phyloP scores from a whole-genome alignment of 2,329 filamentous ascomycete species.

The Colletotrichum sansevieriae region DNA sequence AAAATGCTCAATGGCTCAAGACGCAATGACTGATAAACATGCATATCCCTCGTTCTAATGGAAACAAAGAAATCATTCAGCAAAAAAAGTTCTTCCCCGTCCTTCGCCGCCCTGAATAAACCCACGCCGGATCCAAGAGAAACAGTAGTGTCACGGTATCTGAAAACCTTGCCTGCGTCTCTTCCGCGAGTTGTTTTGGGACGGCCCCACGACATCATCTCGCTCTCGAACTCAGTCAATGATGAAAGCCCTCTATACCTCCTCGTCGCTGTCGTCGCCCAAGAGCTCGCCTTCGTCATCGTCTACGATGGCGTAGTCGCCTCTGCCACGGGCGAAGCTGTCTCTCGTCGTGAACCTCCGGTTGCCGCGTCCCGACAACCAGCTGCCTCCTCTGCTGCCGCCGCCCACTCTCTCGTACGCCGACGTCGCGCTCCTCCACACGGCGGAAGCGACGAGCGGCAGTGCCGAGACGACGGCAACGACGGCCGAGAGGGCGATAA shows the following conservation, averaged over 20 bases:
- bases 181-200: background rate
- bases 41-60: slow-evolving; percentile 20
- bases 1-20: slow-evolving; percentile 12
- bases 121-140: slow-evolving; percentile 30
- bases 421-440: slow-evolving; percentile 76
- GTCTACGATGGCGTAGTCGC: slow-evolving; percentile 90
- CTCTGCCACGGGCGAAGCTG: slow-evolving; percentile 86
- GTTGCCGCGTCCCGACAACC: slow-evolving; percentile 66
- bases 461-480: slow-evolving; percentile 71
- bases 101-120: slow-evolving; percentile 3
- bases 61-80: too few species aligned
- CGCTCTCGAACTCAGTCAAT: background rate
- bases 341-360: slow-evolving; percentile 88
- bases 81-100: slow-evolving; percentile 10
- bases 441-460: slow-evolving; percentile 78
- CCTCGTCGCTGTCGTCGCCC: slow-evolving; percentile 94
- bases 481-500: slow-evolving; percentile 76
- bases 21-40: slow-evolving; percentile 20
- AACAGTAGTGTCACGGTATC: slow-evolving; percentile 20
- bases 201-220: background rate
- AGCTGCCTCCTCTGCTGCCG: slow-evolving; percentile 64
- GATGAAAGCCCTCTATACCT: slow-evolving; percentile 61
- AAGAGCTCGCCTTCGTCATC: slow-evolving; percentile 95
- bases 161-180: background rate
- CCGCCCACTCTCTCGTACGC: slow-evolving; percentile 64